A percentile compares a stretch with the other conserved stretches of the same genome.
phyloP scores from a whole-genome alignment of 2,329 filamentous ascomycete genomes.

The Ophiostoma montium region DNA sequence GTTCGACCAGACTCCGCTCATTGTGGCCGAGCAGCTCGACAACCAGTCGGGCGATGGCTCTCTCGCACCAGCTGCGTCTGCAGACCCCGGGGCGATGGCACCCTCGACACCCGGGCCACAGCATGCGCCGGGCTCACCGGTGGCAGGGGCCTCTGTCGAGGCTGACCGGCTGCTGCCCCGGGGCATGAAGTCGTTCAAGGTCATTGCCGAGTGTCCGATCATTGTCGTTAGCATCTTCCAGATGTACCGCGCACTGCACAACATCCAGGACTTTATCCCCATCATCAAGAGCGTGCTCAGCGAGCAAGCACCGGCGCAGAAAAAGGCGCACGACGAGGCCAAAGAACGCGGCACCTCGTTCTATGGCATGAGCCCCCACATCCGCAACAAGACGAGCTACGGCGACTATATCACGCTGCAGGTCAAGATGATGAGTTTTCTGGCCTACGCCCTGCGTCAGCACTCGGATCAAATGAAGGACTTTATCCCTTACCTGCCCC shows the following conservation, averaged over 20 bases:
- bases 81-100: conserved; percentile 25
- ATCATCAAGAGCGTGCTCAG: conserved; percentile 82
- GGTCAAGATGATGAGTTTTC: conserved; percentile 97
- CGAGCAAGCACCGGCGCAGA: conserved; percentile 83
- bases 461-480: conserved; percentile 79
- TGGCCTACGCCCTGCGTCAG: conserved; percentile 81
- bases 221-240: conserved; percentile 98
- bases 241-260: conserved; percentile 63
- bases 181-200: conserved; percentile 98
- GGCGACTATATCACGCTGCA: conserved; percentile 96
- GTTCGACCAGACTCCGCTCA: conserved; percentile 87
- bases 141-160: conserved; percentile 68
- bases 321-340: conserved; percentile 80
- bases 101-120: conserved; percentile 56
- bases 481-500: conserved; percentile 72
- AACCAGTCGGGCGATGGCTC: conserved; percentile 41
- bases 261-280: conserved; percentile 85
- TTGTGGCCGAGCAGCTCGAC: conserved; percentile 91
- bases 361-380: conserved; percentile 81
- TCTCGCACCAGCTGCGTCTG: background rate
- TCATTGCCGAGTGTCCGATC: conserved; percentile 92
- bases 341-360: conserved; percentile 68
- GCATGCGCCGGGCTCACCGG: conserved; percentile 68
- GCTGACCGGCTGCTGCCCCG: conserved; percentile 70
- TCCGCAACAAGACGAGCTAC: conserved; percentile 87